A percentile compares a stretch with the other conserved stretches of the same genome.
Evolutionary conservation across 768 basidiomycete genomes (phyloP).

Genomic region (Sporobolomyces phaffii): DNA sequence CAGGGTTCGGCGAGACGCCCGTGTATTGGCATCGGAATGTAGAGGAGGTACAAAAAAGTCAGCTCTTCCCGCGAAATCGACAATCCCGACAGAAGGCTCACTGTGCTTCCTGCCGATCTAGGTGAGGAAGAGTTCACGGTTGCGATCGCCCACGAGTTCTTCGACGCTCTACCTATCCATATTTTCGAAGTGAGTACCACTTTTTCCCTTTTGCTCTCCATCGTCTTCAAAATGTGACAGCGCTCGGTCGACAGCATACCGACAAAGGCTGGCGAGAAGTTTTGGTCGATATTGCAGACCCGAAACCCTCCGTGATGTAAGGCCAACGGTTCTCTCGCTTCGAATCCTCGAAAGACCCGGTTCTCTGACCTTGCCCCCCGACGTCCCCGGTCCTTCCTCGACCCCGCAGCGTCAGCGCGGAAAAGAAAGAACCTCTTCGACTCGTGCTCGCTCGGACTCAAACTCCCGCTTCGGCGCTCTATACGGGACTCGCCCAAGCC

Average conservation of each 20-base stretch:
- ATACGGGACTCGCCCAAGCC: conserved; percentile 34
- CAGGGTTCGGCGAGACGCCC: conserved; percentile 32
- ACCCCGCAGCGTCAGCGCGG: conserved; percentile 12
- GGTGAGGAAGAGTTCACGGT: conserved; percentile 60
- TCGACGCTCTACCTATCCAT: conserved; percentile 91
- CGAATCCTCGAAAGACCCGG: no score
- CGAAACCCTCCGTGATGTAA: conserved; percentile 23
- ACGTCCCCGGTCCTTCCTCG: no score
- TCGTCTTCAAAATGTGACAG: no score
- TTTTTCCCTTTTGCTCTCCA: neutral
- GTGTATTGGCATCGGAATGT: conserved; percentile 70
- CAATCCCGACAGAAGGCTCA: no score
- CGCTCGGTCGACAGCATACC: conserved; percentile 61
- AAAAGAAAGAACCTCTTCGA: conserved; percentile 51
- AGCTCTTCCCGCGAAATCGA: no score
- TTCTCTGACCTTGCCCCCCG: no score
- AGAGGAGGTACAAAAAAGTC: conserved; percentile 57
- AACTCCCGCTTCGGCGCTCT: conserved; percentile 54
- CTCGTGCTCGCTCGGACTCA: conserved; percentile 62
- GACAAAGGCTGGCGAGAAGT: conserved; percentile 78
- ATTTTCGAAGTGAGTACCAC: conserved; percentile 62
- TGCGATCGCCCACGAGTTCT: conserved; percentile 92
- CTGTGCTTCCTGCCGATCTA: conserved; percentile 29
- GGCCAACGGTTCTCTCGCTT: neutral
- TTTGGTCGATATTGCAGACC: conserved; percentile 53